phyloP scores from a whole-genome alignment of 306 rosid genomes.

The Glycine tomentella region DNA sequence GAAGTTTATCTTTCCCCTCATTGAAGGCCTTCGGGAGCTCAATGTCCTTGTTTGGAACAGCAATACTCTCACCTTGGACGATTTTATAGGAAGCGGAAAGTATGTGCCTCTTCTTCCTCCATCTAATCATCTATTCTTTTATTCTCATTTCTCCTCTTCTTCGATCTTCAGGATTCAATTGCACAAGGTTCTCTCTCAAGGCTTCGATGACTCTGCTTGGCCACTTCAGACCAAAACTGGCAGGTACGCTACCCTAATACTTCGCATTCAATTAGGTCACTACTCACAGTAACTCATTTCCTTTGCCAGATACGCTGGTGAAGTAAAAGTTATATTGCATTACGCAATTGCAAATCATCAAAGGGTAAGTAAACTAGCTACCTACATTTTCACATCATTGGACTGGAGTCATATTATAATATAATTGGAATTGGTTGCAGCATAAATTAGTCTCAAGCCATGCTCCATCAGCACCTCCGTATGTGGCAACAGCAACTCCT shows the following conservation, averaged over 20 bases:
- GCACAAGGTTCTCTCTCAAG: slow-evolving; percentile 80
- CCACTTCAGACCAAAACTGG: slow-evolving; percentile 85
- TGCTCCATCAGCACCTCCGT: slow-evolving; percentile 69
- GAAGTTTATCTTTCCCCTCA: slow-evolving; percentile 70
- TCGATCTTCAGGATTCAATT: slow-evolving; percentile 62
- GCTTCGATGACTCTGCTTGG: slow-evolving; percentile 83
- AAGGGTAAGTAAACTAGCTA: slow-evolving; percentile 17
- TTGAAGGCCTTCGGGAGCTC: slow-evolving; percentile 86
- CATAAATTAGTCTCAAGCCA: slow-evolving; percentile 43
- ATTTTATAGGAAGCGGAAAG: slow-evolving; percentile 87
- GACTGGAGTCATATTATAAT: too few relatives aligned
- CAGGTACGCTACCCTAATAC: slow-evolving; percentile 49
- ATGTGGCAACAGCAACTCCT: slow-evolving; percentile 46
- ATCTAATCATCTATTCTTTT: too few relatives aligned
- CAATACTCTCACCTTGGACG: slow-evolving; percentile 74
- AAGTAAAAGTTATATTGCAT: slow-evolving; percentile 56
- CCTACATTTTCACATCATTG: too few relatives aligned
- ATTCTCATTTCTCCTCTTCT: not conserved
- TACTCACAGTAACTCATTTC: too few relatives aligned
- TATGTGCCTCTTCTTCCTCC: not conserved
- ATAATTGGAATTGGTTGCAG: not conserved
- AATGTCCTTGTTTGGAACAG: slow-evolving; percentile 86
- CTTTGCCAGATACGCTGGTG: slow-evolving; percentile 51
- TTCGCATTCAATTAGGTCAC: not conserved
- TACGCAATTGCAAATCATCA: slow-evolving; percentile 47